phyloP scores from a whole-genome alignment of 352 stramenopile genomes.

The Pythium graminicola region DNA sequence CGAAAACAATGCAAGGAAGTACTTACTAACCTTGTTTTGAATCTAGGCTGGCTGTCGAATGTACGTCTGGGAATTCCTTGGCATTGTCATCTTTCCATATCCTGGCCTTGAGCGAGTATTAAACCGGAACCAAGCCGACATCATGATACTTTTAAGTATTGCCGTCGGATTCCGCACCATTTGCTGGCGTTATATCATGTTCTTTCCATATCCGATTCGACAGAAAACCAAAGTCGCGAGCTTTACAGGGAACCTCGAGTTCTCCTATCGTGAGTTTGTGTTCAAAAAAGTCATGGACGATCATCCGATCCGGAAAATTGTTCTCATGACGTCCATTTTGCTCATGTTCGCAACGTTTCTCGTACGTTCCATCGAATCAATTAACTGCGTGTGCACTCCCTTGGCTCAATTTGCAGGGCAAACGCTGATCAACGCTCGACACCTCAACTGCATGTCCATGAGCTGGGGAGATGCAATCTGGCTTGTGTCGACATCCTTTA shows the following conservation, averaged over 20 bases:
- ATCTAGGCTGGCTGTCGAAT: background rate
- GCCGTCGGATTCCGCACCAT: conserved; percentile 34
- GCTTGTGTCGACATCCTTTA: conserved; percentile 41
- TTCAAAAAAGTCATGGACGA: conserved; percentile 72
- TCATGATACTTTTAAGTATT: conserved; percentile 41
- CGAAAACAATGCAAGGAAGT: background rate
- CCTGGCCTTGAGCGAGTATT: conserved; percentile 39
- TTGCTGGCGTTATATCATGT: conserved; percentile 52
- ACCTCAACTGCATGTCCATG: conserved; percentile 27
- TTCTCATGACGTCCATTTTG: conserved; percentile 21
- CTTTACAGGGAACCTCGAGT: conserved; percentile 58
- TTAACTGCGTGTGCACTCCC: conserved; percentile 30
- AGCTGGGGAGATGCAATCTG: conserved; percentile 33
- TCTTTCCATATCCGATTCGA: conserved; percentile 62
- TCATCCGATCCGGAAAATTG: conserved; percentile 37
- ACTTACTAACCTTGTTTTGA: background rate
- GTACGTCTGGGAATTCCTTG: conserved; percentile 36
- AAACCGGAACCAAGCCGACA: conserved; percentile 14
- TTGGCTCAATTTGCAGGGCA: conserved; percentile 1
- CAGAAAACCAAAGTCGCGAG: conserved; percentile 57
- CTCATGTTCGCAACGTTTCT: conserved; percentile 34
- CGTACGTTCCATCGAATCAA: conserved; percentile 41
- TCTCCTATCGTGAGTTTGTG: conserved; percentile 61
- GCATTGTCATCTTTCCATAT: conserved; percentile 39
- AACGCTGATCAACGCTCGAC: background rate